Percentiles rank a stretch among this genome's conserved stretches.
Conservation (phyloP, 169 alveolate species). For the Plasmodium yoelii region DNA sequence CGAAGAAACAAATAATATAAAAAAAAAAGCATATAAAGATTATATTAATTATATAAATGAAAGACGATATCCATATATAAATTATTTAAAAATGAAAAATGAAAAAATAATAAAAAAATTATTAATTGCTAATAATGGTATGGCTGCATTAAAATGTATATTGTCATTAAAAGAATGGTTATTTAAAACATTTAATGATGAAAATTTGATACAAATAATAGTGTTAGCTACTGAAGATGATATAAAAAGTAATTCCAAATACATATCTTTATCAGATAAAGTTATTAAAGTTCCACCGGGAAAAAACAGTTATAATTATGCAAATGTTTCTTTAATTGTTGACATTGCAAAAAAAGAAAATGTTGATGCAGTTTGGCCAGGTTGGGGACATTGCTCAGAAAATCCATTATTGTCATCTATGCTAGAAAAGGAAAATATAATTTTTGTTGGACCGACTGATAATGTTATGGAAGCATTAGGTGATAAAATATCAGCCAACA, state of each 20-base stretch:
- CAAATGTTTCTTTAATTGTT: slow-evolving; percentile 79
- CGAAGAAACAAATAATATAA: slow-evolving; percentile 56
- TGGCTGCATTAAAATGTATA: slow-evolving; percentile 83
- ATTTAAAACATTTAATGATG: slow-evolving; percentile 80
- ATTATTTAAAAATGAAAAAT: slow-evolving; percentile 44
- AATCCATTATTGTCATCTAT: slow-evolving; percentile 90
- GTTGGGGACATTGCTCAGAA: slow-evolving; percentile 97
- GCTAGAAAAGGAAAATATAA: slow-evolving; percentile 84
- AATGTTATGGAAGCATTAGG: slow-evolving; percentile 93
- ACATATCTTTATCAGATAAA: slow-evolving; percentile 80
- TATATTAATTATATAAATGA: slow-evolving; percentile 43
- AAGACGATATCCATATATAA: slow-evolving; percentile 63
- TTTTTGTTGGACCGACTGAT: slow-evolving; percentile 93
- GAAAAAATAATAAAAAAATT: slow-evolving; percentile 75
- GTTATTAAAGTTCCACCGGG: slow-evolving; percentile 80
- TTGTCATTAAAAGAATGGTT: slow-evolving; percentile 82
- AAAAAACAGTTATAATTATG: slow-evolving; percentile 78
- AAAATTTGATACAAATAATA: slow-evolving; percentile 79
- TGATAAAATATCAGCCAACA: slow-evolving; percentile 93
- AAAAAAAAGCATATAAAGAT: slow-evolving; percentile 42
- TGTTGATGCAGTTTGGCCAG: slow-evolving; percentile 96
- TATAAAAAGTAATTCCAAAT: slow-evolving; percentile 78
- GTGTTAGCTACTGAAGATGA: slow-evolving; percentile 83
- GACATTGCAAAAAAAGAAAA: slow-evolving; percentile 84
- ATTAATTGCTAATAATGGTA: slow-evolving; percentile 81